Evolutionary conservation across 2,329 filamentous ascomycete species (phyloP), one percentile per base, ranked within the genome.

Genomic region (Pseudopithomyces maydicus): DNA sequence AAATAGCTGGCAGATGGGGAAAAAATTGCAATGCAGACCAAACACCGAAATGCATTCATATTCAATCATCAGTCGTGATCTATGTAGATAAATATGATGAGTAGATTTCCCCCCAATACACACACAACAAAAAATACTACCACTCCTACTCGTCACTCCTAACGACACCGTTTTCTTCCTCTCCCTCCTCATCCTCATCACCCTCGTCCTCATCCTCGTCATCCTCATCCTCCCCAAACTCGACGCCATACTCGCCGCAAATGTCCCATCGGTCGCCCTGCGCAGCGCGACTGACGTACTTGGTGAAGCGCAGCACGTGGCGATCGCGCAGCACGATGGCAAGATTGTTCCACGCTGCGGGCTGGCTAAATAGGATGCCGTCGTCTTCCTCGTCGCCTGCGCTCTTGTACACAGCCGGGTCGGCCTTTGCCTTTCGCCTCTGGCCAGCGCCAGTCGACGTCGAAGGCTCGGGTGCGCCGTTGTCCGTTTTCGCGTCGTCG

Each of bases 231-330:
- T 83, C 84, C 14, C 79, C 81, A 62, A 83, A 83, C 50, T 82
- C 82, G 14, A 97, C 88, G 22, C 89, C 91, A 74, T 90, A 91
- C 33, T 87, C 87, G 0, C 88, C 95, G 45, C 87, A 89, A 48
- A 98, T 82, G 78, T 99, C 95, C 92, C 93, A 98, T 42, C 95
- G 84, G 77, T 98, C 95, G 0, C 95, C 95, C 70, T 86, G 86
- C 7, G 95, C 95, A 49, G 84, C 85, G 57, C 83, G 83, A 76
- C 90, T 96, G 20, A 99, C 90, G 75, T 98, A 99, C 81, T 98
- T 99, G 70, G 98, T 92, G 73, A 99, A 99, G 74, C 91, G 89
- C 71, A 99, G 81, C 14, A 90, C 89, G 14, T 91, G 93, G 64
- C 86, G 87, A 73, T 99, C 95, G 56, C 95, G 85, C 65, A 98